Percentiles rank a stretch among this genome's conserved stretches.
Evolutionary conservation across 2,329 filamentous ascomycete genomes (phyloP).

Genomic region (Penicillium corylophilum): DNA sequence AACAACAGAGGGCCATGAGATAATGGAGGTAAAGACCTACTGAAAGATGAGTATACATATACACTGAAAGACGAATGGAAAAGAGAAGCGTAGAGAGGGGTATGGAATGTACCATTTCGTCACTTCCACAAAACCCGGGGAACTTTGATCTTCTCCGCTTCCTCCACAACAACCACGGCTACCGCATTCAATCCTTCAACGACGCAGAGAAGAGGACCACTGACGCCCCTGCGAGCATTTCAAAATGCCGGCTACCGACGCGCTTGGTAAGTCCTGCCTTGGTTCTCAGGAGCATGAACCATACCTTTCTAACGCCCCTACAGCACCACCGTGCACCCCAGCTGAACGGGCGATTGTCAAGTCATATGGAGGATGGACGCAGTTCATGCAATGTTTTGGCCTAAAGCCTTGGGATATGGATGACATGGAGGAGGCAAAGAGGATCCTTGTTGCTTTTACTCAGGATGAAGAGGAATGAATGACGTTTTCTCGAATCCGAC

Average conservation of each 20-base stretch:
- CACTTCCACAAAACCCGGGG: too few species aligned
- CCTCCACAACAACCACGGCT: neutral
- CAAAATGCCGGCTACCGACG: neutral
- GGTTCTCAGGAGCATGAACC: too few species aligned
- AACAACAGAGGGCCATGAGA: too few species aligned
- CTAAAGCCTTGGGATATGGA: constrained; percentile 28
- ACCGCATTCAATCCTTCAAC: neutral
- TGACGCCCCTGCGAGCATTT: neutral
- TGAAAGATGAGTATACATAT: too few species aligned
- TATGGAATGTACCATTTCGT: too few species aligned
- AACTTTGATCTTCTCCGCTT: neutral
- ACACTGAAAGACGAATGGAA: too few species aligned
- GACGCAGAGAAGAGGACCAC: neutral
- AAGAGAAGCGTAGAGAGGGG: too few species aligned
- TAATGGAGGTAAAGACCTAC: too few species aligned
- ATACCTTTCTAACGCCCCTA: neutral
- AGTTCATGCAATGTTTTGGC: constrained; percentile 21
- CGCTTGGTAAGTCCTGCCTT: neutral
- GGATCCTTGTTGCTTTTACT: constrained; percentile 14
- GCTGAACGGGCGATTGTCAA: constrained; percentile 27
- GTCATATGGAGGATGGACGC: constrained; percentile 28
- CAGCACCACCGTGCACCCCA: constrained; percentile 28
- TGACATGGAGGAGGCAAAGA: constrained; percentile 23
- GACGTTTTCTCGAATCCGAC: neutral
- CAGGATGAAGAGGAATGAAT: neutral